Conservation (phyloP, 768 basidiomycete genomes). For the Naganishia onofrii region DNA sequence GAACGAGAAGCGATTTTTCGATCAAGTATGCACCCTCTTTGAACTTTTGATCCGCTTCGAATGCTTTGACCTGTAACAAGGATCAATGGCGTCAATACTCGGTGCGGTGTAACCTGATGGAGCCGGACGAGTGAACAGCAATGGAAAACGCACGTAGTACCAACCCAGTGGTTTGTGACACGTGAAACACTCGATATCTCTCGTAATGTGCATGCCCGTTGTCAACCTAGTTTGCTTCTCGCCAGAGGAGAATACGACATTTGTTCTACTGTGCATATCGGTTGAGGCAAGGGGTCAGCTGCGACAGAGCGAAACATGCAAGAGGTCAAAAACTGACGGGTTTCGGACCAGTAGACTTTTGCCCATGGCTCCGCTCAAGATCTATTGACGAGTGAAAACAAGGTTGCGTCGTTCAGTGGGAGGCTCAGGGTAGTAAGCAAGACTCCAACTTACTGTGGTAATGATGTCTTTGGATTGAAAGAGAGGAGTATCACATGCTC, state of each 20-base stretch:
- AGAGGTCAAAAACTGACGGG: background rate
- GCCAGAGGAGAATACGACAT: constrained; percentile 14
- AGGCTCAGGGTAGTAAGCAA: too few species aligned
- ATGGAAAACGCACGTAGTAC: background rate
- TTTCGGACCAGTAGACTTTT: constrained; percentile 12
- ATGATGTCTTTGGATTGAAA: constrained; percentile 23
- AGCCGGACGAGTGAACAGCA: too few species aligned
- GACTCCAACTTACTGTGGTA: background rate
- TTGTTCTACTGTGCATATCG: constrained; percentile 7
- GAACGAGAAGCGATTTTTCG: constrained; percentile 16
- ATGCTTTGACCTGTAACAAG: constrained; percentile 15
- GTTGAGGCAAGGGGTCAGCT: background rate
- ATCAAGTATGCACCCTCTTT: constrained; percentile 20
- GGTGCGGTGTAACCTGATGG: background rate
- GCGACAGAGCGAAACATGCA: background rate
- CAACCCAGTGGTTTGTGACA: constrained; percentile 20
- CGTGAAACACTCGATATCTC: constrained; percentile 15
- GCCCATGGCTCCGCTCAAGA: constrained; percentile 23
- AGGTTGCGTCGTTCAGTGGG: background rate
- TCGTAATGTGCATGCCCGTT: constrained; percentile 20
- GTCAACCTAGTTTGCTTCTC: constrained; percentile 20
- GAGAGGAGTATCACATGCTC: constrained; percentile 17
- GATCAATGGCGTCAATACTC: background rate
- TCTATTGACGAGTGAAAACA: background rate
- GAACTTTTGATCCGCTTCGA: constrained; percentile 15